Base-by-base conservation (phyloP, 805 yeast species). In the Ogataea thermomethanolica region DNA sequence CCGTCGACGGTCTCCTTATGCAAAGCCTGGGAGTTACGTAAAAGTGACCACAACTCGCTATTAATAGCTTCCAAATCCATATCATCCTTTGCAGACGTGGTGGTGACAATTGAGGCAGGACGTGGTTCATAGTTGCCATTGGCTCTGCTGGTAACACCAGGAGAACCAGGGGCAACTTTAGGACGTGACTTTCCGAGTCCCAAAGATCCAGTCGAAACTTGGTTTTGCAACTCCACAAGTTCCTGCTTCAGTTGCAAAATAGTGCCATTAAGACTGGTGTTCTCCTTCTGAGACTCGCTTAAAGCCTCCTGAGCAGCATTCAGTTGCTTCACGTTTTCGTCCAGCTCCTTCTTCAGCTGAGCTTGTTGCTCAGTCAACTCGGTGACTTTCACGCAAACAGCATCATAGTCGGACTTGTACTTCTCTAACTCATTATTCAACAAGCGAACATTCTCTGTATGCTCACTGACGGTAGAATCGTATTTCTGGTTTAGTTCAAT, bases 1-100 rank as follows among this genome's bases (percentile, higher is more conserved):
- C 95, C 95, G 52, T 84, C 90, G 23, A 89, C 83, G 35, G 88
- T 84, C 63, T 91, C 97, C 45, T 78, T 73, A 59, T 86, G 91
- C 48, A 91, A 68, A 37, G 76, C 70, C 43, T 77, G 76, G 3
- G 93, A 78, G 52, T 85, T 85, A 55, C 84, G 79, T 45, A 85
- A 69, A 53, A 82, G 69, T 52, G 75, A 72, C 74, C 78, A 84
- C 41, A 85, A 66, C 59, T 86, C 93, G 54, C 78, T 87, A 53
- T 83, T 82, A 48, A 85, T 83, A 37, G 80, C 84, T 46, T 81
- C 83, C 45, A 81, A 63, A n/a, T 76, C 69, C 43, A 65, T 64
- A 36, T 68, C 51, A 22, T 76, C 82, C 14, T 39, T 48, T 40
- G 66, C 54, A 15, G 59, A 66, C 1, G 81, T 69, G 5, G 77